phyloP scores from a whole-genome alignment of 768 basidiomycete genomes.

The Suillus bovinus region DNA sequence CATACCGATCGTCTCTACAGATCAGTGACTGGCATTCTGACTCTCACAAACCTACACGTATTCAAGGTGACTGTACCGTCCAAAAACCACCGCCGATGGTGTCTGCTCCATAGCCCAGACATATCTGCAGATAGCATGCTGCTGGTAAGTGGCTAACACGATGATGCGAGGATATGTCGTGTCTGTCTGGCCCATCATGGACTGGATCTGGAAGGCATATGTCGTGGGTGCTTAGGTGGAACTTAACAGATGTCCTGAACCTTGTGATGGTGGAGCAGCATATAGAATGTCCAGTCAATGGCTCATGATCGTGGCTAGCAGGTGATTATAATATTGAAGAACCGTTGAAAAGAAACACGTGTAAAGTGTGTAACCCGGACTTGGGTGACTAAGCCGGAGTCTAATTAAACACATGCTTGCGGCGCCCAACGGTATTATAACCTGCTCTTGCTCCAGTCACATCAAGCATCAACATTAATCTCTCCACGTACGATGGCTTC shows the following conservation, averaged over 20 bases:
- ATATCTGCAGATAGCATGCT: background rate
- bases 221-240: background rate
- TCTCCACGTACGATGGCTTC: conserved; percentile 21
- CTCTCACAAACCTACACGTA: background rate
- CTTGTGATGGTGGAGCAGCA: background rate
- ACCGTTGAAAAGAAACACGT: background rate
- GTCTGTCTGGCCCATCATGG: background rate
- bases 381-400: background rate
- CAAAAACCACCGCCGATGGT: background rate
- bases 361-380: background rate
- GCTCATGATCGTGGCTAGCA: background rate
- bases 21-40: too few species aligned
- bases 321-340: background rate
- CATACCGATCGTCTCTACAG: background rate
- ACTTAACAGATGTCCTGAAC: background rate
- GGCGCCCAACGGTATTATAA: background rate
- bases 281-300: background rate
- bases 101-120: background rate
- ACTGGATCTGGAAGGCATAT: background rate
- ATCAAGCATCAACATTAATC: too few species aligned
- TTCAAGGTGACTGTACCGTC: background rate
- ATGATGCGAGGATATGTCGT: background rate
- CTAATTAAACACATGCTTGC: conserved; percentile 1
- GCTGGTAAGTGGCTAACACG: background rate
- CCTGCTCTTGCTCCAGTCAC: too few species aligned